A percentile compares a stretch with the other conserved stretches of the same genome.
Conservation (phyloP, 805 yeast genomes). For the Candida ipomoeae region DNA sequence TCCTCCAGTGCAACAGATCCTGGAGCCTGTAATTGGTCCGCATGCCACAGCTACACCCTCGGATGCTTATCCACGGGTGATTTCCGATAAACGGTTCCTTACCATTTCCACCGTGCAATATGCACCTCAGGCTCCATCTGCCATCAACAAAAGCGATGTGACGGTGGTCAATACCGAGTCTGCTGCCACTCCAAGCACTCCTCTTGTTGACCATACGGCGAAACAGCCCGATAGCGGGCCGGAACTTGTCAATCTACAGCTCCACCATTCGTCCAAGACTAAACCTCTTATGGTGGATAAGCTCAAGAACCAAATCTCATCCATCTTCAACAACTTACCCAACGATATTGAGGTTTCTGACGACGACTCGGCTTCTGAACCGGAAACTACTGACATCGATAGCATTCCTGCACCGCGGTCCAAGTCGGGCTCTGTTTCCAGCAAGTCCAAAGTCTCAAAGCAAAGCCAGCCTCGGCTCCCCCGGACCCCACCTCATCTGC, state of each 20-base stretch:
- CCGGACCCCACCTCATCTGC: not conserved
- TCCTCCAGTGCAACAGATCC: not conserved
- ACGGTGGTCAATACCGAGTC: constrained; percentile 33
- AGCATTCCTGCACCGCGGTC: not conserved
- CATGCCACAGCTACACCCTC: not conserved
- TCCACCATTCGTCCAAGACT: constrained; percentile 1
- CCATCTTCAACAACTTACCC: constrained; percentile 43
- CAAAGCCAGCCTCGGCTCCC: not conserved
- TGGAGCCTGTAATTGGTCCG: not conserved
- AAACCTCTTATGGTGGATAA: constrained; percentile 13
- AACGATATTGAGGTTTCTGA: constrained; percentile 45
- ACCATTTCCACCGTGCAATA: constrained; percentile 24
- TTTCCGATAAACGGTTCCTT: constrained; percentile 32
- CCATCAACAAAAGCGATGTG: constrained; percentile 25
- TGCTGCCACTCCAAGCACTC: not conserved
- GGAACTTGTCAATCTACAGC: constrained; percentile 3
- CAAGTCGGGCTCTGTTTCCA: not conserved
- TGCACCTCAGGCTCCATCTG: constrained; percentile 19
- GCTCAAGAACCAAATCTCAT: constrained; percentile 32
- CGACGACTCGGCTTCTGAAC: constrained; percentile 43
- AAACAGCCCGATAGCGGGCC: not conserved
- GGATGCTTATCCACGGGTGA: constrained; percentile 24
- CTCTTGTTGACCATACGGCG: not conserved
- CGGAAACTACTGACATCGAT: constrained; percentile 26
- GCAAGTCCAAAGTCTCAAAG: not conserved